phyloP scores from a whole-genome alignment of 108 stramenopile species.

The Fistulifera pelliculosa region DNA sequence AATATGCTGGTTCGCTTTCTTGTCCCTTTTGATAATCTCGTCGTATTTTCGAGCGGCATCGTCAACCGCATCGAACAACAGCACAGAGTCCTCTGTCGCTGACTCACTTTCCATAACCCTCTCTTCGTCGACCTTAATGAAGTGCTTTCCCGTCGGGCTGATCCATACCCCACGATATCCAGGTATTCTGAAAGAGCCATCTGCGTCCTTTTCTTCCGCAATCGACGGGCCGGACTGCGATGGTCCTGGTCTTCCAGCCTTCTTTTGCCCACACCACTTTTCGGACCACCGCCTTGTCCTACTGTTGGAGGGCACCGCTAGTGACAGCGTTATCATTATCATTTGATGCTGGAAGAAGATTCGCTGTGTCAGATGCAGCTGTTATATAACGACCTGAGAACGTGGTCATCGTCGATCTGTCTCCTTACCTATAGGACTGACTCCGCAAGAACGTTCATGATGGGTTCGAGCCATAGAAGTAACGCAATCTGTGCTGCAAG shows the following conservation, averaged over 20 bases:
- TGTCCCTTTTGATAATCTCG: conserved; percentile 22
- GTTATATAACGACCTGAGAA: no score
- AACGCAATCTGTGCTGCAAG: conserved; percentile 69
- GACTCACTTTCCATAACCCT: conserved; percentile 10
- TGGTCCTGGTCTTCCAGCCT: conserved; percentile 12
- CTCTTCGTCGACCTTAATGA: conserved; percentile 58
- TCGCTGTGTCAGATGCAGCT: no score
- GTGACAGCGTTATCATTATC: neutral
- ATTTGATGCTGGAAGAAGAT: no score
- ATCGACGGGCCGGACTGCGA: conserved; percentile 8
- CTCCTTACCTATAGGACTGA: conserved; percentile 18
- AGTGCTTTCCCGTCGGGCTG: conserved; percentile 52
- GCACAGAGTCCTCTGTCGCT: conserved; percentile 11
- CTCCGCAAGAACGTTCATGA: conserved; percentile 72
- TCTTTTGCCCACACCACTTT: conserved; percentile 47
- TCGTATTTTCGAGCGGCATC: conserved; percentile 66
- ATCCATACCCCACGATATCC: conserved; percentile 74
- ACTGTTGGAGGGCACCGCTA: conserved; percentile 22
- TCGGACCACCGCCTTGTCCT: conserved; percentile 16
- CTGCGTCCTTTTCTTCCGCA: conserved; percentile 48
- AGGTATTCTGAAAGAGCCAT: conserved; percentile 50
- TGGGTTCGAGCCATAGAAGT: conserved; percentile 73
- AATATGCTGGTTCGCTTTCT: conserved; percentile 9
- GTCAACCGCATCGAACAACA: conserved; percentile 54
- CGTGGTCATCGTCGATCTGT: no score